Conservation (phyloP, 2,329 filamentous ascomycete species). For the Cladobotryum mycophilum region DNA sequence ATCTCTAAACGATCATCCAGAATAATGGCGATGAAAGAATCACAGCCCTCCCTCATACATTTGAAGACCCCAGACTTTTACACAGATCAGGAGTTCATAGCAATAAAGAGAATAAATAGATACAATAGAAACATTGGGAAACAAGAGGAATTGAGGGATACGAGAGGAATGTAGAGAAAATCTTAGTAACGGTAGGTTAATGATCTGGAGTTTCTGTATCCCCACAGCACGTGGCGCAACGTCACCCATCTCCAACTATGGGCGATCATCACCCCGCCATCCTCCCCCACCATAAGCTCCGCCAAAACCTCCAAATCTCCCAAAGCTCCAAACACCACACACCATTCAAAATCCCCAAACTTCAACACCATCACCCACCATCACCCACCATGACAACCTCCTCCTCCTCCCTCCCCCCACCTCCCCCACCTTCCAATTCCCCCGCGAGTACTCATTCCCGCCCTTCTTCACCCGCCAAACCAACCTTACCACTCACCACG, state of each 20-base stretch:
- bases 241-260: not conserved
- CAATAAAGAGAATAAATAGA: not conserved
- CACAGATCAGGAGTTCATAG: not conserved
- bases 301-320: not conserved
- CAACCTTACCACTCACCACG: constrained; percentile 64
- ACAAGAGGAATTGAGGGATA: not conserved
- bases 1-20: too few relatives aligned
- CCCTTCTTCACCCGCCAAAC: constrained; percentile 81
- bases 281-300: not conserved
- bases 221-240: constrained; percentile 1
- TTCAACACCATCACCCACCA: not conserved
- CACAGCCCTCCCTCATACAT: too few relatives aligned
- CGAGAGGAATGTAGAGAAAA: not conserved
- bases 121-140: not conserved
- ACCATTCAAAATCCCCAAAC: not conserved
- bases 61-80: too few relatives aligned
- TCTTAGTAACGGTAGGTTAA: too few relatives aligned
- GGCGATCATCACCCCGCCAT: not conserved
- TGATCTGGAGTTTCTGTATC: too few relatives aligned
- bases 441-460: constrained; percentile 66
- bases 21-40: not conserved
- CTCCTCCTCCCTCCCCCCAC: not conserved
- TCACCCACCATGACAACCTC: constrained; percentile 1
- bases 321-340: too few relatives aligned
- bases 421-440: constrained; percentile 44